Base-by-base conservation (phyloP, 106 monocot genomes). In the Vanilla planifolia region DNA sequence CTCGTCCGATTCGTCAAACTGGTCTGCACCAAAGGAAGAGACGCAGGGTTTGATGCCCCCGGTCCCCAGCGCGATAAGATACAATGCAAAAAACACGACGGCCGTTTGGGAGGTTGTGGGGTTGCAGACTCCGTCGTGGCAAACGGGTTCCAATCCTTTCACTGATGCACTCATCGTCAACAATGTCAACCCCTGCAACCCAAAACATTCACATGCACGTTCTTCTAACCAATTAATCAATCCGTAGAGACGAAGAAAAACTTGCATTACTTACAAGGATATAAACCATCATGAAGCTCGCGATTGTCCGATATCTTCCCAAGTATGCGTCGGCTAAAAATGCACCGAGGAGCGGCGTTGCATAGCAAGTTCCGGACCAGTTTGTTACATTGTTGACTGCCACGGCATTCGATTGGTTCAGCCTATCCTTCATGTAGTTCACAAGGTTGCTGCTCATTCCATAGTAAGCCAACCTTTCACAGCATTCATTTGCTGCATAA, bases 371-470 rank as follows among this genome's bases (percentile, higher is more conserved):
- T 13, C 82, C 82, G 2, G 69, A 65, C 82, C 82, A 82, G 65
- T 82, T 77, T 0, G 73, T 77, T 40, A 82, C 82, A 34, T 74
- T 82, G 43, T 73, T 77, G 11, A 73, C 67, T 20, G 82, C 82
- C 0, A 29, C 39, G 11, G 66, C 7, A 20, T 51, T 77, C 16
- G 62, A 60, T 62, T 70, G 53, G 33, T 74, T 35, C 43, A 82
- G 77, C 0, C 53, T 59, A 11, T 42, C 43, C 59, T 77, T 74
- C 70, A 82, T 70, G 56, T 48, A 82, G 56, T 82, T 77, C 70
- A 82, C 77, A 57, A 82, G 59, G 61, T 82, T 82, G 51, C 77
- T 82, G 73, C 82, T 77, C 77, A 82, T 77, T 11, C 82, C 82
- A 33, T 82, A 82, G 48, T 82, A 82, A 10, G 82, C 82, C 69